Base-by-base conservation (phyloP, 2,329 filamentous ascomycete species). In the Epichloe bromicola region DNA sequence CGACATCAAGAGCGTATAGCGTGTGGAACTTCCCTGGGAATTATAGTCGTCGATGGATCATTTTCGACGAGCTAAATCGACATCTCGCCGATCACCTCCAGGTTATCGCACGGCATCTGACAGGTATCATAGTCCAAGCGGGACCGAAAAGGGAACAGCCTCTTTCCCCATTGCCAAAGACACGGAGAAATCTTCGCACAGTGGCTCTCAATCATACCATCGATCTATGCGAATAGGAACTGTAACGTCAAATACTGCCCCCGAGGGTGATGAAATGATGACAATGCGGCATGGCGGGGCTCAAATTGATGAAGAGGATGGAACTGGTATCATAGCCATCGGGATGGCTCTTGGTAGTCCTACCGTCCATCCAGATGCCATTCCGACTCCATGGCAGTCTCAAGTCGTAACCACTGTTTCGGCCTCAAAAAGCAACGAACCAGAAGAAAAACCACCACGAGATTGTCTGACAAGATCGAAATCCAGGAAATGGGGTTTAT, bases 281-380 rank as follows among this genome's bases (percentile, higher is more conserved):
- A 5, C 41, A 34, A 40, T 30, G n/a, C 37, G 43, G 14, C 50
- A 44, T 30, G 30, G 36, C 15, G 43, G 42, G 4, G 6, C 39
- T 33, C 15, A 34, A 26, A 30, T 70, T 49, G 64, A 61, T 33
- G 70, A 71, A 2, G 47, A 50, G 15, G 46, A 56, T 12, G 57
- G 60, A 40, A 60, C 57, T 19, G 60, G 60, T 11, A 55, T 64
- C n/a, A 62, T 63, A 54, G 73, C 70, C 57, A 88, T 89, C 54
- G 86, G 86, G 10, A 82, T 89, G 74, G 85, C 85, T 1, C 67
- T 88, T 51, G 85, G 85, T 34, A 88, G 84, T 59, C 85, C 85
- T 23, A 69, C 73, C n/a, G 69, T 70, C 39, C 64, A 67, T 15
- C 67, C 68, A 36, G 53, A 55, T 36, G 50, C 50, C 49, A 51